These are phyloP conservation scores for Blastomyces percursus DNA, from an alignment of 2,329 filamentous ascomycete genomes.

Conservation along the genomic window DNA sequence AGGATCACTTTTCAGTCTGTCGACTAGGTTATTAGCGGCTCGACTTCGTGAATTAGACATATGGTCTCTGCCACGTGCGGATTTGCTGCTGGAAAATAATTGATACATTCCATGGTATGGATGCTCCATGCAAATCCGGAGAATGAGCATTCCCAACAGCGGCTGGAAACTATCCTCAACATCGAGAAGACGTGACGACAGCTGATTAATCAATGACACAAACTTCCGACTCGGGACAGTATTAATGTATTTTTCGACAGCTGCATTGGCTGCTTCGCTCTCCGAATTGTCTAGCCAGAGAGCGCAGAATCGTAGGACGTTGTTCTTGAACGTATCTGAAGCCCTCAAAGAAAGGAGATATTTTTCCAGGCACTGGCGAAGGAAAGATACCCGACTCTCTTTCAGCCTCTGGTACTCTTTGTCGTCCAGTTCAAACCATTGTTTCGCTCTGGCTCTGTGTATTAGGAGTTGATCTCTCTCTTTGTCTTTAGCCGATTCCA, in stretches of 20 bases:
- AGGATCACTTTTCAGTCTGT: conserved; percentile 46
- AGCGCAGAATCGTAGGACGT: conserved; percentile 82
- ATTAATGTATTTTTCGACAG: conserved; percentile 58
- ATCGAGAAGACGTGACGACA: conserved; percentile 81
- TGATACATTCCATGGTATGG: conserved; percentile 97
- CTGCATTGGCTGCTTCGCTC: conserved; percentile 64
- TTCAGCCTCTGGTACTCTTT: conserved; percentile 72
- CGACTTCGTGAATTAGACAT: conserved; percentile 60
- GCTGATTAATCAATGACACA: conserved; percentile 83
- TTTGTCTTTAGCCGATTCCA: conserved; percentile 38
- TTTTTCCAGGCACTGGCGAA: conserved; percentile 84
- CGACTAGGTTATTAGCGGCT: conserved; percentile 60
- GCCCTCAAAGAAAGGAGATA: conserved; percentile 76
- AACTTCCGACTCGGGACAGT: conserved; percentile 86
- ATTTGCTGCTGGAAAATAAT: conserved; percentile 71
- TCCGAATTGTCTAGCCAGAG: conserved; percentile 83
- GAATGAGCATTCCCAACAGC: conserved; percentile 61
- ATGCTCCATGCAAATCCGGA: conserved; percentile 80
- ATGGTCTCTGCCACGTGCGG: conserved; percentile 57
- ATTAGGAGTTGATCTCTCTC: conserved; percentile 49
- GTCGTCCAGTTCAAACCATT: conserved; percentile 84
- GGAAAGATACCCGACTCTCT: conserved; percentile 65
- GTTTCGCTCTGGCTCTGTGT: conserved; percentile 60
- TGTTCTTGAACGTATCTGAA: conserved; percentile 80
- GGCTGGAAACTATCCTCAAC: conserved; percentile 61